A percentile compares a stretch with the other conserved stretches of the same genome.
These are phyloP conservation scores for Candida coleopterorum DNA, from an alignment of 805 yeast species.

Conservation along the genomic window DNA sequence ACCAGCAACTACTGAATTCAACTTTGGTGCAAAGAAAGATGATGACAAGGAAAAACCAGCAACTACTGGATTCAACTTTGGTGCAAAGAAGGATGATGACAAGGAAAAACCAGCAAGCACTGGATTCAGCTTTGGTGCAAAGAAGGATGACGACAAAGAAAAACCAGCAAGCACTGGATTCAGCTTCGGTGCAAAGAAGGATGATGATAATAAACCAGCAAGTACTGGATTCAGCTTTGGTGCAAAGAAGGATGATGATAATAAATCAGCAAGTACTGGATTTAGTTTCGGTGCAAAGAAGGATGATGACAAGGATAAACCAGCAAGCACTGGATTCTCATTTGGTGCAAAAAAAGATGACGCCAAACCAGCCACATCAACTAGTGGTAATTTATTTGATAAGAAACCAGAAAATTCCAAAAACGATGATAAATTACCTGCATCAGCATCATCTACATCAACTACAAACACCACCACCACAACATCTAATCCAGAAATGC, in stretches of 20 bases:
- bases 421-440: slow-evolving; percentile 10
- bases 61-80: slow-evolving; percentile 10
- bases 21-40: slow-evolving; percentile 14
- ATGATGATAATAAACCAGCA: slow-evolving; percentile 11
- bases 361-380: slow-evolving; percentile 11
- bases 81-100: slow-evolving; percentile 13
- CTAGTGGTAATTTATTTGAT: slow-evolving; percentile 8
- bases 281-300: slow-evolving; percentile 16
- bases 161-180: slow-evolving; percentile 11
- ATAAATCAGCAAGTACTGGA: slow-evolving; percentile 10
- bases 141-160: slow-evolving; percentile 10
- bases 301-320: slow-evolving; percentile 12
- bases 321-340: slow-evolving; percentile 13
- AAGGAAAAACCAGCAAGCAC: slow-evolving; percentile 11
- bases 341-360: slow-evolving; percentile 22
- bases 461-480: slow-evolving; percentile 9
- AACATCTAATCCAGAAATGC: slow-evolving; percentile 11
- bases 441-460: slow-evolving; percentile 6
- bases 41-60: slow-evolving; percentile 13
- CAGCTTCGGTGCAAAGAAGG: slow-evolving; percentile 12
- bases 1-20: slow-evolving; percentile 11
- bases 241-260: slow-evolving; percentile 12
- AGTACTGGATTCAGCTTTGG: slow-evolving; percentile 18
- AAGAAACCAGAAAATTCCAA: slow-evolving; percentile 13
- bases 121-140: slow-evolving; percentile 17